Conservation (phyloP, 2,329 filamentous ascomycete genomes). For the Daldinia eschscholtzii region DNA sequence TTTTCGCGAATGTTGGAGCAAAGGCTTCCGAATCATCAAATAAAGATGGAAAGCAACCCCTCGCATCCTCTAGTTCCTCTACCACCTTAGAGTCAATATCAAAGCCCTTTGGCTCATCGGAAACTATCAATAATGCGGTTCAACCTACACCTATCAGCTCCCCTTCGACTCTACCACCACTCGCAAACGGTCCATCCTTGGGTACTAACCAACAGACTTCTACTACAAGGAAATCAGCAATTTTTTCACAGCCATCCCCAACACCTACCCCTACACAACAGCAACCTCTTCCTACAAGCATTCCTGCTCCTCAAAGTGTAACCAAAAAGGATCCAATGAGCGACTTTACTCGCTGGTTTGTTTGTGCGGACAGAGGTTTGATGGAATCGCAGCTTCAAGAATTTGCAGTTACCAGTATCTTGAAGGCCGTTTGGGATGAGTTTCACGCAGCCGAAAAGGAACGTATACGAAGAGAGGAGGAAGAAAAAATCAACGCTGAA, state of each 20-base stretch:
- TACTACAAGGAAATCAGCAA: not conserved
- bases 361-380: slow-evolving; percentile 66
- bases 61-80: slow-evolving; percentile 17
- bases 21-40: slow-evolving; percentile 16
- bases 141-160: not conserved
- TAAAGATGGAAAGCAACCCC: slow-evolving; percentile 18
- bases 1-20: not conserved
- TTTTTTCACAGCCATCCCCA: slow-evolving; percentile 6
- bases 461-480: slow-evolving; percentile 61
- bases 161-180: not conserved
- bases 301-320: slow-evolving; percentile 25
- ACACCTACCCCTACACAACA: not conserved
- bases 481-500: slow-evolving; percentile 60
- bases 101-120: not conserved
- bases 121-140: slow-evolving; percentile 8
- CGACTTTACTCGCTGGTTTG: slow-evolving; percentile 67
- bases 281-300: not conserved
- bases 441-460: slow-evolving; percentile 59
- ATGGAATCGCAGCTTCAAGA: slow-evolving; percentile 63
- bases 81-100: slow-evolving; percentile 12
- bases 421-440: slow-evolving; percentile 58
- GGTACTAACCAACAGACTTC: not conserved
- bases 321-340: slow-evolving; percentile 59
- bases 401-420: slow-evolving; percentile 60
- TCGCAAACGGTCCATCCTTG: slow-evolving; percentile 1